phyloP scores from a whole-genome alignment of 1,284 basidiomycete genomes.

The Rhodotorula sp. region DNA sequence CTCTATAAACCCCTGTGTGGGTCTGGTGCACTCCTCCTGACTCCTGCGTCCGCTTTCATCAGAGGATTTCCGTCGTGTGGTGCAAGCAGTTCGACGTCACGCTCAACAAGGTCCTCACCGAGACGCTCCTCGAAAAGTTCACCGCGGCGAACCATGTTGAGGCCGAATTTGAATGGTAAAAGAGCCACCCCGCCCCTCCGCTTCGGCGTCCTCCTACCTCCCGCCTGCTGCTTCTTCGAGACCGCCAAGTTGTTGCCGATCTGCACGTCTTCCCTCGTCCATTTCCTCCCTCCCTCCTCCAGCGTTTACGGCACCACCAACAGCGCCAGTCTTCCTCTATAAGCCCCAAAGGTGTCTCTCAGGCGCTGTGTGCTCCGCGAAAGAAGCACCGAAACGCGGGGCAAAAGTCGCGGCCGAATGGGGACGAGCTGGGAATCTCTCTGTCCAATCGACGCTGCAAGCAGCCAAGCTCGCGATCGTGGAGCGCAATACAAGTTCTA shows the following conservation, averaged over 20 bases:
- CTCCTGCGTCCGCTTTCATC: constrained; percentile 11
- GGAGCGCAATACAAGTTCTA: too few species aligned
- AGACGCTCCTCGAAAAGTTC: constrained; percentile 75
- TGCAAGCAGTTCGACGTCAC: constrained; percentile 82
- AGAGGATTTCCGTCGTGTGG: constrained; percentile 75
- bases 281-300: constrained; percentile 57
- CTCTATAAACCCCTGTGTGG: neutral
- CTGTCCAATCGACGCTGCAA: too few species aligned
- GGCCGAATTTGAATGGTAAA: constrained; percentile 38
- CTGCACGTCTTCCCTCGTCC: neutral
- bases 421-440: too few species aligned
- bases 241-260: constrained; percentile 52
- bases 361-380: too few species aligned
- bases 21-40: neutral
- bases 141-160: constrained; percentile 32
- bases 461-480: too few species aligned
- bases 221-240: constrained; percentile 49
- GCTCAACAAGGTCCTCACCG: constrained; percentile 85
- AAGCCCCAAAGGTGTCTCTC: too few species aligned
- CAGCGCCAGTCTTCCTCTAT: neutral
- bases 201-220: constrained; percentile 45
- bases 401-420: too few species aligned
- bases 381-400: too few species aligned
- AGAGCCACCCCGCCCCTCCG: neutral
- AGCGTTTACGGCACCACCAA: constrained; percentile 23